These are phyloP conservation scores for Arthrobotrys pseudoclavata DNA, from an alignment of 2,329 filamentous ascomycete genomes.

Conservation along the genomic window DNA sequence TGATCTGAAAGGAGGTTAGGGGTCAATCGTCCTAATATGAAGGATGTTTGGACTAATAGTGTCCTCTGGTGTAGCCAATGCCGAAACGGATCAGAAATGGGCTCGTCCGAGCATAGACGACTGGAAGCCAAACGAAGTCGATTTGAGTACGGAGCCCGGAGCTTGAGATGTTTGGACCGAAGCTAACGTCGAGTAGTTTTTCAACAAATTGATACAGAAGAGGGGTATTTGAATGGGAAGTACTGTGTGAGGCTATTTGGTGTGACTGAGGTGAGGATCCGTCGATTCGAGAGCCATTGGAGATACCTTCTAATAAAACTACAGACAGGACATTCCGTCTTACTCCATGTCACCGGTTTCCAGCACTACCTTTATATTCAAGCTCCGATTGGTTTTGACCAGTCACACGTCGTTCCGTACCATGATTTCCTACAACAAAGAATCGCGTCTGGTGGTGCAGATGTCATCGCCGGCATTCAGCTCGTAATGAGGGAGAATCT, in stretches of 20 bases:
- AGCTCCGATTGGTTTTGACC: slow-evolving; percentile 84
- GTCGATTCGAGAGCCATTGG: neutral
- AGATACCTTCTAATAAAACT: slow-evolving; percentile 56
- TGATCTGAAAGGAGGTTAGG: slow-evolving; percentile 75
- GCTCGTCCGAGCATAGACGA: slow-evolving; percentile 74
- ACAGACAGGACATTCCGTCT: slow-evolving; percentile 83
- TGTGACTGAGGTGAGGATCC: slow-evolving; percentile 78
- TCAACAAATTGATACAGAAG: slow-evolving; percentile 95
- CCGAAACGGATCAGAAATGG: slow-evolving; percentile 96
- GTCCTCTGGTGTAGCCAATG: slow-evolving; percentile 70
- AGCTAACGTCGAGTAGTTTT: slow-evolving; percentile 70
- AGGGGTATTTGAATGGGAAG: slow-evolving; percentile 81
- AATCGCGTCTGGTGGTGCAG: slow-evolving; percentile 77
- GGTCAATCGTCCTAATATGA: slow-evolving; percentile 64
- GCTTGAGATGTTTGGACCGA: neutral
- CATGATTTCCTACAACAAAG: slow-evolving; percentile 84
- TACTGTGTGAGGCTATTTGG: slow-evolving; percentile 92
- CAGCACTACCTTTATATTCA: slow-evolving; percentile 95
- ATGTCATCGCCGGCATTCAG: slow-evolving; percentile 82
- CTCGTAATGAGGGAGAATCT: slow-evolving; percentile 90
- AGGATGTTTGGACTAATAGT: slow-evolving; percentile 4
- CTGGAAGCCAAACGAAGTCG: slow-evolving; percentile 75
- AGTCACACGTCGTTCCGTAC: slow-evolving; percentile 82
- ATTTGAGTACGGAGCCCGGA: slow-evolving; percentile 68
- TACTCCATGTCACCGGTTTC: slow-evolving; percentile 95